Base-by-base conservation (phyloP, 2,329 filamentous ascomycete species). In the Epichloe sibirici region DNA sequence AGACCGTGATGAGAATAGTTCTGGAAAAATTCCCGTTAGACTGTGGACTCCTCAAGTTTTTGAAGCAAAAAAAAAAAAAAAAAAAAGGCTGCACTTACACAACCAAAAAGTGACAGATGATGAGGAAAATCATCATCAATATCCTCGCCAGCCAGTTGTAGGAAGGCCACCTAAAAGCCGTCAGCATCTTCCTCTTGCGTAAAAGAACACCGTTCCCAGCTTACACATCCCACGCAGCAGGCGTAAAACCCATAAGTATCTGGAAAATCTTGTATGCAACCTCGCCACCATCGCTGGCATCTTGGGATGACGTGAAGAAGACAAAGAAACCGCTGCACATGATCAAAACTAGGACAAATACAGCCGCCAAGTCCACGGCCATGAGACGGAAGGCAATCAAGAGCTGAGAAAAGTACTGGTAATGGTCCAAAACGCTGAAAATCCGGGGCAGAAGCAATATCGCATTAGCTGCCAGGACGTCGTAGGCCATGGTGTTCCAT, bases 281-380 rank as follows among this genome's bases (percentile, higher is more conserved):
- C 47, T 83, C 83, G 9, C 74, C 75, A 5, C 86, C 82, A 57
- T 86, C 81, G 49, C 86, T 82, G 6, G 85, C 77, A 52, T 79
- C 82, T 57, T 83, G 81, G 3, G 90, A 90, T 50, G 95, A 73
- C 0, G 88, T 91, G 65, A 97, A 95, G 56, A 94, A 93, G 49
- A 95, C 89, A 61, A 95, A 95, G 69, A 96, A 97, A 23, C 91
- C 91, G 62, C 89, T 95, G 69, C 90, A 96, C 57, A 83, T 82
- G 58, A 96, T 90, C 45, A 94, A 69, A 51, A 95, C 89, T 45
- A 96, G 74, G 1, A 93, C 74, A 50, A 93, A 84, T 2, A 96
- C 83, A 2, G 91, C 90, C 4, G 88, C 80, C 25, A 97, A 72
- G 65, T 97, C 91, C 48, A 90, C 80, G 1, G 88, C 89, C 90